These are phyloP conservation scores for Elongisporangium anandrum DNA, from an alignment of 352 stramenopile genomes.

Conservation along the genomic window DNA sequence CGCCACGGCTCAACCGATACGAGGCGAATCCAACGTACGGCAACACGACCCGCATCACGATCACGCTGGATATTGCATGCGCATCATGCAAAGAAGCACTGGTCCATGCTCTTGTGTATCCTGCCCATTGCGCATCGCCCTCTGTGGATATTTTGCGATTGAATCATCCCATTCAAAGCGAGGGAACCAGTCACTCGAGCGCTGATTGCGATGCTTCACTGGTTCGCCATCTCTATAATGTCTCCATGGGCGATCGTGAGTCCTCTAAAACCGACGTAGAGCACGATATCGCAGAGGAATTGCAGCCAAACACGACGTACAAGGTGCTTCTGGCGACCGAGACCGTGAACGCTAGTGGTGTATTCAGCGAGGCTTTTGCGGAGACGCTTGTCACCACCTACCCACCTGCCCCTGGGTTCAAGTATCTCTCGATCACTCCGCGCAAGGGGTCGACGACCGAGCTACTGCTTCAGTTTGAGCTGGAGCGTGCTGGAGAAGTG, in stretches of 20 bases:
- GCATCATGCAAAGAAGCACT: conserved; percentile 39
- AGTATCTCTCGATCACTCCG: conserved; percentile 31
- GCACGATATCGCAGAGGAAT: conserved; percentile 24
- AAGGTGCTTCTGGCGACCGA: conserved; percentile 46
- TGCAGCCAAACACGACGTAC: conserved; percentile 49
- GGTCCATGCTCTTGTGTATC: conserved; percentile 50
- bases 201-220: conserved; percentile 2
- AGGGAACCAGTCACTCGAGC: background rate
- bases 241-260: conserved; percentile 28
- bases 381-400: conserved; percentile 37
- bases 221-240: conserved; percentile 5
- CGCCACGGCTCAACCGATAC: conserved; percentile 40
- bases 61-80: conserved; percentile 57
- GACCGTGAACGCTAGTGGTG: conserved; percentile 41
- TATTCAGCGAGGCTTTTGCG: conserved; percentile 48
- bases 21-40: conserved; percentile 45
- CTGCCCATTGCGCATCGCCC: conserved; percentile 19
- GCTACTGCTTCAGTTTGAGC: conserved; percentile 44
- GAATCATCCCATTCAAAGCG: background rate
- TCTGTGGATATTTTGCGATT: conserved; percentile 10
- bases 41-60: conserved; percentile 42
- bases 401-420: conserved; percentile 39
- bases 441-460: conserved; percentile 76
- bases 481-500: conserved; percentile 59
- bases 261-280: conserved; percentile 21